A percentile compares a stretch with the other conserved stretches of the same genome.
Evolutionary conservation across 2,329 filamentous ascomycete species (phyloP).

Genomic region (Fusarium lateritium): DNA sequence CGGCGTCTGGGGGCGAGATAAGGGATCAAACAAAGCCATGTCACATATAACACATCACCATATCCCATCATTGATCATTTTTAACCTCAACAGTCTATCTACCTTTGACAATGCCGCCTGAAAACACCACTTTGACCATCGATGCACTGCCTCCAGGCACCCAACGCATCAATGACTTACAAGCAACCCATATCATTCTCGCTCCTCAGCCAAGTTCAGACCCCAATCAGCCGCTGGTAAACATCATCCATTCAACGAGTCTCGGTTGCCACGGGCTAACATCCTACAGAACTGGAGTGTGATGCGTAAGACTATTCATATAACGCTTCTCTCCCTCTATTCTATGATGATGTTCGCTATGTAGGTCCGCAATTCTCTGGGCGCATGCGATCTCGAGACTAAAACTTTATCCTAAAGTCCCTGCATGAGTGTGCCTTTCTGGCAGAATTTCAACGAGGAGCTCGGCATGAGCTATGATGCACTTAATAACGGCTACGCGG

Average conservation of each 20-base stretch:
- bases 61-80: not conserved
- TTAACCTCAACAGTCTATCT: not conserved
- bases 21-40: no score
- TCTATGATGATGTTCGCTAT: constrained; percentile 42
- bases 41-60: not conserved
- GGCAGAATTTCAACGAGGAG: constrained; percentile 35
- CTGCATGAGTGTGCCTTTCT: constrained; percentile 40
- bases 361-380: not conserved
- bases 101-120: not conserved
- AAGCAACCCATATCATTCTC: constrained; percentile 30
- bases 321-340: constrained; percentile 30
- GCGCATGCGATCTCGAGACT: rapidly evolving
- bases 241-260: not conserved
- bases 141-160: constrained; percentile 34
- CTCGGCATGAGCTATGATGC: constrained; percentile 41
- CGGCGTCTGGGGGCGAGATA: not conserved
- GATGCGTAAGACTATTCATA: constrained; percentile 28
- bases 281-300: constrained; percentile 34
- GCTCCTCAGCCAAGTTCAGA: constrained; percentile 40
- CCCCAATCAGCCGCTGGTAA: constrained; percentile 39
- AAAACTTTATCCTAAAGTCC: constrained; percentile 7
- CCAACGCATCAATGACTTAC: constrained; percentile 32
- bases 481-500: constrained; percentile 48
- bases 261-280: not conserved
- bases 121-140: not conserved